These are phyloP conservation scores for Lenwebbia sp. DNA, from an alignment of 345 rosid genomes.

Conservation along the genomic window DNA sequence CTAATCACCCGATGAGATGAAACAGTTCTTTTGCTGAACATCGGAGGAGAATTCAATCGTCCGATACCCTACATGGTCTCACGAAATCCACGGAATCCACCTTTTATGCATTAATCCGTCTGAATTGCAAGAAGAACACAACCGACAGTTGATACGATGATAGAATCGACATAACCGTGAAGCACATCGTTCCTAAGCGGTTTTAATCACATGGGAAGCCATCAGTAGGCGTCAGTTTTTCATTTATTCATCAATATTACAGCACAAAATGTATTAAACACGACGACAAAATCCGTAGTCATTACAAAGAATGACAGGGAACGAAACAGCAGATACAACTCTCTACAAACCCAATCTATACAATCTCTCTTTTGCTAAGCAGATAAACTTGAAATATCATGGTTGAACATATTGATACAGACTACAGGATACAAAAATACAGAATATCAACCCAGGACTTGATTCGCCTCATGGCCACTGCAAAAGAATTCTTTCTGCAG, in stretches of 20 bases:
- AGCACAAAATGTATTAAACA: background rate
- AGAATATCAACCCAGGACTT: background rate
- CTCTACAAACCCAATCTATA: background rate
- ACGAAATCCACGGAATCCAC: background rate
- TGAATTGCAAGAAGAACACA: background rate
- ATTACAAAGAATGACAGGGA: background rate
- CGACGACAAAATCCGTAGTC: background rate
- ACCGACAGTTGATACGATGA: background rate
- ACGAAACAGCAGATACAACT: background rate
- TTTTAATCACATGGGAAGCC: background rate
- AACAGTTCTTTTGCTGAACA: background rate
- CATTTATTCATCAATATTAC: background rate
- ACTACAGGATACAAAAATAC: background rate
- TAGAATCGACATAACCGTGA: background rate
- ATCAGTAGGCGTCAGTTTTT: background rate
- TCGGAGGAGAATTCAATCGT: background rate
- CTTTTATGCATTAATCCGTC: background rate
- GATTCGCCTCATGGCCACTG: background rate
- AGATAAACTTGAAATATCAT: background rate
- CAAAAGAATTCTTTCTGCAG: background rate
- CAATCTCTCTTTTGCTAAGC: background rate
- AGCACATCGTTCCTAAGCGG: background rate
- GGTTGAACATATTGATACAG: background rate
- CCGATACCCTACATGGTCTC: background rate
- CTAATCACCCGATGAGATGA: background rate